Evolutionary conservation across 345 rosid genomes (phyloP).

Genomic region (Draba incana): DNA sequence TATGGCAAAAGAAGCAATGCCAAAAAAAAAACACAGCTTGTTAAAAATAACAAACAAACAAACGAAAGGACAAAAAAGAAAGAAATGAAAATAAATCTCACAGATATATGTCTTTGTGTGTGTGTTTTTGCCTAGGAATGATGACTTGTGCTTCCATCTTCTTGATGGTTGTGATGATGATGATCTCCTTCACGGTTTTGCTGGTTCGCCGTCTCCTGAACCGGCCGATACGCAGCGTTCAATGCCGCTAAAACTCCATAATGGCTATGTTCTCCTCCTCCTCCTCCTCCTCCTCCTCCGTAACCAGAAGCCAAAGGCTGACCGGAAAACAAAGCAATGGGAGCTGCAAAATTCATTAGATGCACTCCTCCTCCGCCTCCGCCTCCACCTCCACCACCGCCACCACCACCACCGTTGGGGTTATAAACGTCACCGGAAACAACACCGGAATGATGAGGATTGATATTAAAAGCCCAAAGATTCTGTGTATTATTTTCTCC

Average conservation of each 20-base stretch:
- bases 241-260: slow-evolving; percentile 70
- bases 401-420: slow-evolving; percentile 48
- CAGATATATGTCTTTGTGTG: slow-evolving; percentile 29
- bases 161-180: slow-evolving; percentile 46
- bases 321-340: slow-evolving; percentile 68
- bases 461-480: slow-evolving; percentile 40
- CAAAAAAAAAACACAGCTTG: slow-evolving; percentile 38
- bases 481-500: slow-evolving; percentile 39
- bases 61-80: slow-evolving; percentile 31
- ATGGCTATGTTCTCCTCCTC: slow-evolving; percentile 52
- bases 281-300: slow-evolving; percentile 39
- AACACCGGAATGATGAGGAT: slow-evolving; percentile 30
- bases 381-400: background rate
- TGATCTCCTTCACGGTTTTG: slow-evolving; percentile 53
- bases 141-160: slow-evolving; percentile 42
- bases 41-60: slow-evolving; percentile 35
- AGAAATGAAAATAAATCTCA: slow-evolving; percentile 33
- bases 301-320: slow-evolving; percentile 53
- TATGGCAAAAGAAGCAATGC: slow-evolving; percentile 26
- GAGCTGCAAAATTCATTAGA: slow-evolving; percentile 76
- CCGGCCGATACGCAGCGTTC: slow-evolving; percentile 57
- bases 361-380: slow-evolving; percentile 55
- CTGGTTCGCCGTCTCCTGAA: slow-evolving; percentile 46
- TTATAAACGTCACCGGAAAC: slow-evolving; percentile 27
- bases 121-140: slow-evolving; percentile 47